Conservation (phyloP, 495 filamentous ascomycete genomes). For the Penicillium cosmopolitanum region DNA sequence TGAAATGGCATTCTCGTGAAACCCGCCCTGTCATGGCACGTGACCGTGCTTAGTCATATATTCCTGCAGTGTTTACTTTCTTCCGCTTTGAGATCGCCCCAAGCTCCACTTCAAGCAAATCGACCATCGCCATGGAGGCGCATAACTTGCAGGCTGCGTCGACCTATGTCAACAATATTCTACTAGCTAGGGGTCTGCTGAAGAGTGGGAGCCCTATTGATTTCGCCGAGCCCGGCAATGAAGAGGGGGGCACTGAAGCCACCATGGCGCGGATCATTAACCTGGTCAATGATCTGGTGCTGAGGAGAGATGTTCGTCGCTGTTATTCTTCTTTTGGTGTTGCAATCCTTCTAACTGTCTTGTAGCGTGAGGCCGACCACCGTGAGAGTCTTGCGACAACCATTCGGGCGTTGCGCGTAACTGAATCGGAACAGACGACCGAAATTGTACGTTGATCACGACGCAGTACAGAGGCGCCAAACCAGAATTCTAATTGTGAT, state of each 20-base stretch:
- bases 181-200: constrained; percentile 85
- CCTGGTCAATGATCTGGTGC: constrained; percentile 87
- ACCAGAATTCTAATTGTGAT: constrained; percentile 8
- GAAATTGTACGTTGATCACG: constrained; percentile 47
- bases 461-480: neutral
- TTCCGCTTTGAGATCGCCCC: constrained; percentile 40
- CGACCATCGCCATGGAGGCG: constrained; percentile 63
- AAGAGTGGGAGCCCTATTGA: constrained; percentile 83
- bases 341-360: constrained; percentile 19
- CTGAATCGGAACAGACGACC: constrained; percentile 69
- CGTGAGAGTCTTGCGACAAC: constrained; percentile 79
- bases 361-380: constrained; percentile 84
- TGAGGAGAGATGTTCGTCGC: constrained; percentile 74
- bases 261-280: constrained; percentile 89
- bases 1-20: neutral
- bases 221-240: constrained; percentile 75
- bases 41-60: neutral
- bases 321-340: neutral
- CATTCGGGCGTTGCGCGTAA: constrained; percentile 71
- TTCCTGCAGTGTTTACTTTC: constrained; percentile 46
- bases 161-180: constrained; percentile 93
- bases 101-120: constrained; percentile 22
- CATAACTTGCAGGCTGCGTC: constrained; percentile 86
- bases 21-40: constrained; percentile 10
- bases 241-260: constrained; percentile 62